A percentile compares a stretch with the other conserved stretches of the same genome.
Evolutionary conservation across 306 rosid species (phyloP).

Genomic region (Adenanthera pavonina): DNA sequence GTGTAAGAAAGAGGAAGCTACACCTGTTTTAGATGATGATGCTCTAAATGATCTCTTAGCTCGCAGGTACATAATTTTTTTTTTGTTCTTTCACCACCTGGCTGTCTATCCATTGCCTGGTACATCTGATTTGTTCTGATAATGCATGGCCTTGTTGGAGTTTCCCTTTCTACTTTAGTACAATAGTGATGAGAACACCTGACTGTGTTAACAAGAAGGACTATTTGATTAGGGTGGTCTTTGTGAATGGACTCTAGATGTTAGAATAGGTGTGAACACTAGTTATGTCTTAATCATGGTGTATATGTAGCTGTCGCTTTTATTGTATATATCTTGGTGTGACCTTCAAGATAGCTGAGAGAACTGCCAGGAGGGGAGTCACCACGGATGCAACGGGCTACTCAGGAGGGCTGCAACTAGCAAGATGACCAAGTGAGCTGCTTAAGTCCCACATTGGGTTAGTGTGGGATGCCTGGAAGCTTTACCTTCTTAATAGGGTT

Average conservation of each 20-base stretch:
- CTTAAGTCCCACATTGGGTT: background rate
- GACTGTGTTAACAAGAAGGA: conserved; percentile 22
- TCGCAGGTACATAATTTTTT: conserved; percentile 68
- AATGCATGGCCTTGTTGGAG: conserved; percentile 3
- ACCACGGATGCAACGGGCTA: background rate
- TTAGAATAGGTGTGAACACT: background rate
- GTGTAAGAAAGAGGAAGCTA: conserved; percentile 97
- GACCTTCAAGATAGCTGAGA: background rate
- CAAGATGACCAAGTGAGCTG: too few species aligned
- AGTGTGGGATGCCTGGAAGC: background rate
- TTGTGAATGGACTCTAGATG: conserved; percentile 21
- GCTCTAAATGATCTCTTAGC: conserved; percentile 93
- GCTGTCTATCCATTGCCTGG: conserved; percentile 25
- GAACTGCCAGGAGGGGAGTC: background rate
- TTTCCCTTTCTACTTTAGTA: conserved; percentile 34
- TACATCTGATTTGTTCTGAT: conserved; percentile 29
- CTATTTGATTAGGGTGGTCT: conserved; percentile 20
- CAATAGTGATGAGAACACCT: conserved; percentile 24
- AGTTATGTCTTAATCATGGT: background rate
- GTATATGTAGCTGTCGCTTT: background rate
- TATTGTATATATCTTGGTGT: background rate
- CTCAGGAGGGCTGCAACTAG: background rate
- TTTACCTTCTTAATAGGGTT: background rate
- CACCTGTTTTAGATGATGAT: conserved; percentile 98
- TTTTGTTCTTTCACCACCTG: conserved; percentile 29